Evolutionary conservation across 2,329 filamentous ascomycete species (phyloP).

Genomic region (Alternaria hordeiaustralica): DNA sequence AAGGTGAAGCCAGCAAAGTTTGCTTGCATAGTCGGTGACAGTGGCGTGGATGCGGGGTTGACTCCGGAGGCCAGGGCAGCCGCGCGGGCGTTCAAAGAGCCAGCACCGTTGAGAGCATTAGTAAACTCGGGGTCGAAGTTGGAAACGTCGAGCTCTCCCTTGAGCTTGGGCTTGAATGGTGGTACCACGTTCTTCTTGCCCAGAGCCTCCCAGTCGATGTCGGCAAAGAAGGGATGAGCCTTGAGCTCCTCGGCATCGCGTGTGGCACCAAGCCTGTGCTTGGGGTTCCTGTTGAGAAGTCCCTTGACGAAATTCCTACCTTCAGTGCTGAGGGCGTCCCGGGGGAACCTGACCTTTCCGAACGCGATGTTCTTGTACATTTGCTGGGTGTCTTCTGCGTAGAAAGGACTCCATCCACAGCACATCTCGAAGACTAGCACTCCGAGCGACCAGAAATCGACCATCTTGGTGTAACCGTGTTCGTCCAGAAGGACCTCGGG

Average conservation of each 20-base stretch:
- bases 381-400: slow-evolving; percentile 97
- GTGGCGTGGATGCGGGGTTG: slow-evolving; percentile 85
- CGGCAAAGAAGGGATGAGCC: slow-evolving; percentile 90
- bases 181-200: slow-evolving; percentile 91
- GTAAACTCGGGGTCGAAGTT: slow-evolving; percentile 99
- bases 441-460: slow-evolving; percentile 98
- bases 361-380: slow-evolving; percentile 99
- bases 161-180: slow-evolving; percentile 96
- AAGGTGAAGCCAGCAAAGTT: slow-evolving; percentile 99
- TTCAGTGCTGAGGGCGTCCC: slow-evolving; percentile 92
- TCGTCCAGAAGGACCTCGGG: slow-evolving; percentile 95
- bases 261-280: slow-evolving; percentile 88
- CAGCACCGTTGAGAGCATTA: slow-evolving; percentile 83
- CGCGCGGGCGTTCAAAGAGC: slow-evolving; percentile 89
- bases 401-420: slow-evolving; percentile 98
- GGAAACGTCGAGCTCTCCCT: slow-evolving; percentile 93
- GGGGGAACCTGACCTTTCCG: slow-evolving; percentile 94
- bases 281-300: slow-evolving; percentile 93
- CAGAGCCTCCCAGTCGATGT: slow-evolving; percentile 90
- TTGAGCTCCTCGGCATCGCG: slow-evolving; percentile 94
- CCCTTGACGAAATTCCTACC: slow-evolving; percentile 98
- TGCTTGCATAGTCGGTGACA: slow-evolving; percentile 94
- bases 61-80: slow-evolving; percentile 81
- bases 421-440: slow-evolving; percentile 99
- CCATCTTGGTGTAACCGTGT: slow-evolving; percentile 99